A percentile compares a stretch with the other conserved stretches of the same genome.
phyloP scores from a whole-genome alignment of 1,139 yeast species.

The Taphrina pruni region DNA sequence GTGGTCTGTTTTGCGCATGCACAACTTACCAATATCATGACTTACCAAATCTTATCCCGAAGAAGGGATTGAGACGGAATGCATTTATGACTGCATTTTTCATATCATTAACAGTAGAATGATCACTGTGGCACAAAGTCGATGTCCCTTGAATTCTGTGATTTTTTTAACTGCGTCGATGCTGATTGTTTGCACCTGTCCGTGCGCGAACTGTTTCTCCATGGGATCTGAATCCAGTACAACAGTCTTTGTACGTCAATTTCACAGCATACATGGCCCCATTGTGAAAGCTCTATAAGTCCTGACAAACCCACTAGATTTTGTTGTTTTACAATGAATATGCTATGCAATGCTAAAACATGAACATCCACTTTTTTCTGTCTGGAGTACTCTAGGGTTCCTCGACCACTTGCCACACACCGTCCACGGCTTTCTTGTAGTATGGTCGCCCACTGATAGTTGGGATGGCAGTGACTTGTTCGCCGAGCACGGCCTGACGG shows the following conservation, averaged over 20 bases:
- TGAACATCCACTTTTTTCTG: not conserved
- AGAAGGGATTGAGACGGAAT: not conserved
- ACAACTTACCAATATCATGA: conserved; percentile 13
- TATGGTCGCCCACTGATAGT: conserved; percentile 1
- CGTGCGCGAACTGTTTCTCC: not conserved
- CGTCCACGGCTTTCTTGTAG: conserved; percentile 3
- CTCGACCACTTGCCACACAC: not conserved
- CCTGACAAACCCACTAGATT: too few relatives aligned
- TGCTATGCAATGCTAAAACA: not conserved
- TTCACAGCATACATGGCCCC: too few relatives aligned
- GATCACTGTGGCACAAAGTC: conserved; percentile 1
- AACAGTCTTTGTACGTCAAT: too few relatives aligned
- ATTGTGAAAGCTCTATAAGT: too few relatives aligned
- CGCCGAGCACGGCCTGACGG: conserved; percentile 24
- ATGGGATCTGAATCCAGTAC: too few relatives aligned
- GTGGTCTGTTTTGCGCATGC: not conserved
- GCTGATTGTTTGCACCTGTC: not conserved
- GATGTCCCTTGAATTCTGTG: not conserved
- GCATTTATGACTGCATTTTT: conserved; percentile 19
- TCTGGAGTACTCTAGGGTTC: not conserved
- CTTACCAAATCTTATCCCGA: conserved; percentile 8
- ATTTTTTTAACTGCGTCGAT: not conserved
- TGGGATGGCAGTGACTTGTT: not conserved
- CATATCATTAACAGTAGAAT: conserved; percentile 3
- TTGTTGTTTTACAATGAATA: too few relatives aligned